Evolutionary conservation across 2,329 filamentous ascomycete species (phyloP).

Genomic region (Kalmusia sp.): DNA sequence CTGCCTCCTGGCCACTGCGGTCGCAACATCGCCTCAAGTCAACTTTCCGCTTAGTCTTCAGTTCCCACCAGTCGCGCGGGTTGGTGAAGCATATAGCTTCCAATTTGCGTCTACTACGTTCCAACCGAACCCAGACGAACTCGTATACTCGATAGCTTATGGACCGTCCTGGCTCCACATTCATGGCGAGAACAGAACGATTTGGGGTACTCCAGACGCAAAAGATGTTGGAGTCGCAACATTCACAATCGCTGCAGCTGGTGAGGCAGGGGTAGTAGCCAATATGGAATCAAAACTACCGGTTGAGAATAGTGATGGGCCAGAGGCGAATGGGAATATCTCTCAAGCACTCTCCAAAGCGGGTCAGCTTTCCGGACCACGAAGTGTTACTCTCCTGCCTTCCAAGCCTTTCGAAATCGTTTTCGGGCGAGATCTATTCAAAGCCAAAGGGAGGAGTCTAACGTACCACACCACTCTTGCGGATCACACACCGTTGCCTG

Average conservation of each 20-base stretch:
- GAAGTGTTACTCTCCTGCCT: conserved; percentile 57
- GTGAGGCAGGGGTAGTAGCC: conserved; percentile 65
- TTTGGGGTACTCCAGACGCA: conserved; percentile 73
- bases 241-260: conserved; percentile 74
- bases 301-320: conserved; percentile 66
- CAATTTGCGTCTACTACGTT: conserved; percentile 79
- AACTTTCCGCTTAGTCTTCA: conserved; percentile 84
- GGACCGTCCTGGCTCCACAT: conserved; percentile 79
- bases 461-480: conserved; percentile 78
- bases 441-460: conserved; percentile 60
- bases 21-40: conserved; percentile 43
- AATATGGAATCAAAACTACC: conserved; percentile 74
- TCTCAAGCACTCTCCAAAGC: conserved; percentile 64
- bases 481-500: conserved; percentile 82
- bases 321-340: conserved; percentile 63
- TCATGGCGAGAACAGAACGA: conserved; percentile 67
- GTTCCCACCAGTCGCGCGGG: conserved; percentile 77
- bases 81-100: conserved; percentile 72
- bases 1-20: conserved; percentile 20
- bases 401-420: conserved; percentile 50
- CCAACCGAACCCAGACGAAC: conserved; percentile 59
- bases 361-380: conserved; percentile 65
- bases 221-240: conserved; percentile 64
- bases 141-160: conserved; percentile 71
- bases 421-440: conserved; percentile 65